Conservation (phyloP, 495 filamentous ascomycete species). For the Oidiodendron maius region DNA sequence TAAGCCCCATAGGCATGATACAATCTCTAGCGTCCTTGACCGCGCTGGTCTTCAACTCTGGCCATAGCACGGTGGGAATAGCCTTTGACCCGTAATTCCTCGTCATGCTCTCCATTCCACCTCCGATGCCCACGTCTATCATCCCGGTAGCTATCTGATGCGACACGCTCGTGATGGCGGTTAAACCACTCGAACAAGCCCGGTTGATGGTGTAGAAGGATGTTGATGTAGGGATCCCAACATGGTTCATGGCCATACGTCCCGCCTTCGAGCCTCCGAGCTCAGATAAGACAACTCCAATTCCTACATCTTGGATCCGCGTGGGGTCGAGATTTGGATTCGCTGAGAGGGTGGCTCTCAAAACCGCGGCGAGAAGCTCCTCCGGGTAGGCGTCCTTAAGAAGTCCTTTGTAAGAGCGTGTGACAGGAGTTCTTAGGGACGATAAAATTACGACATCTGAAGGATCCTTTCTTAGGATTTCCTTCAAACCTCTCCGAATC, state of each 20-base stretch:
- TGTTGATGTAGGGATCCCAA: constrained; percentile 67
- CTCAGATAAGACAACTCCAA: constrained; percentile 85
- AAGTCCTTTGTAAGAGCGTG: constrained; percentile 72
- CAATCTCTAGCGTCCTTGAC: constrained; percentile 74
- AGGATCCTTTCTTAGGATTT: constrained; percentile 75
- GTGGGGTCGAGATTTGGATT: constrained; percentile 70
- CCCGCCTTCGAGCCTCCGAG: constrained; percentile 88
- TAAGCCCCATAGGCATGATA: constrained; percentile 91
- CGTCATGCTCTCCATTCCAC: constrained; percentile 93
- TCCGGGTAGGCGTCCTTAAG: constrained; percentile 89
- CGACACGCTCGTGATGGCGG: constrained; percentile 64
- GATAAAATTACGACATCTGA: constrained; percentile 85
- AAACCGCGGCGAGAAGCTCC: constrained; percentile 76
- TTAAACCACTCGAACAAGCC: constrained; percentile 73
- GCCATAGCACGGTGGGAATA: constrained; percentile 78
- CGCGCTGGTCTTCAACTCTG: constrained; percentile 55
- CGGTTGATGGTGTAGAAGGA: constrained; percentile 82
- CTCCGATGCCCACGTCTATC: constrained; percentile 76
- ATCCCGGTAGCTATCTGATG: constrained; percentile 65
- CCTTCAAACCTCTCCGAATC: constrained; percentile 51
- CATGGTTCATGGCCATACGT: constrained; percentile 82
- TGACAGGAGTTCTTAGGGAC: constrained; percentile 78
- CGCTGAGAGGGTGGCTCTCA: constrained; percentile 70
- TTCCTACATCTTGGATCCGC: constrained; percentile 70
- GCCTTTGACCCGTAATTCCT: constrained; percentile 77